Evolutionary conservation across 192 early-diverging fungal species (phyloP), one percentile per base, ranked within the genome.

Genomic region (Rhizoclosmatium sp.): DNA sequence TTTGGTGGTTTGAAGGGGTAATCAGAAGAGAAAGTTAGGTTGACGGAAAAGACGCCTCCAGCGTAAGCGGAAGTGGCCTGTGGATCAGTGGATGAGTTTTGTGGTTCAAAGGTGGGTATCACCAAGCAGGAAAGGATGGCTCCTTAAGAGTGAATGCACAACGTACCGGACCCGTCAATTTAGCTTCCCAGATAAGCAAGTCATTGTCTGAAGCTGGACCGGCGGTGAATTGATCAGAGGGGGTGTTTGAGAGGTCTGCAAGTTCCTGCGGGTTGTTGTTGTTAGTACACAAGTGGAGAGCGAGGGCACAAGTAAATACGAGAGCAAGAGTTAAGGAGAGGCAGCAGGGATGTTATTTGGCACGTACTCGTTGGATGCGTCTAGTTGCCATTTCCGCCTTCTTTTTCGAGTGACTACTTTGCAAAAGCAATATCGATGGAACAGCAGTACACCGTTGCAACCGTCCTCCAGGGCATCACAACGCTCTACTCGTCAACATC

Each of bases 1-100:
- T 85, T 87, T 66, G 93, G 93, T 39, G 93, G 93, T 73, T 95
- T 95, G 82, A 95, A 95, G 40, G 93, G 93, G 78, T 93, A 95
- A 54, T 95, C 93, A 4, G 85, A 79, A 47, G 84, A 82, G 71
- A 95, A 94, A n/a, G 85, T 83, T 49, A 95, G 87, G 59, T 91
- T 89, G 12, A 95, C 54, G 31, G 86, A 84, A 80, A 95, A 95
- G 4, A 85, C 73, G n/a, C 93, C 94, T 19, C 91, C 90, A 80
- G 91, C 85, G 82, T 92, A 95, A 4, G 90, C 83, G 62, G 89
- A 92, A 49, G 85, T 80, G 47, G 47, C 79, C 89, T 92, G 65
- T 64, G 9, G 4, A 12, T 46, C 47, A 16, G 21, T 42, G 58
- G 5, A 51, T 41, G 49, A 31, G 31, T 31, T 31, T 31, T 31